Evolutionary conservation across 2,329 filamentous ascomycete species (phyloP).

Genomic region (Epichloe gansuensis): DNA sequence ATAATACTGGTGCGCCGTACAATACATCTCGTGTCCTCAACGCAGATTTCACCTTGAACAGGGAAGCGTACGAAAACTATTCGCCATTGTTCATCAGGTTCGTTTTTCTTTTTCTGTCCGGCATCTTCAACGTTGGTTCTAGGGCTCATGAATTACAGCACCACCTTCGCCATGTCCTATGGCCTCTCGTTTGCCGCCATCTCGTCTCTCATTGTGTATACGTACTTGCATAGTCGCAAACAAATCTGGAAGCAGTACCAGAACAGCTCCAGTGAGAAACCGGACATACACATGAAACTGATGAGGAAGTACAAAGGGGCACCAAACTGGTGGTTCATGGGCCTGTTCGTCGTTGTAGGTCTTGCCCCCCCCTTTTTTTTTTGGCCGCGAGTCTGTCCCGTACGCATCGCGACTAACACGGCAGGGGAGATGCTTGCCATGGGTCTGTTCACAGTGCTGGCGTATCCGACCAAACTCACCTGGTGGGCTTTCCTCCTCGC

Average conservation of each 20-base stretch:
- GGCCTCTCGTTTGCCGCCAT: conserved; percentile 63
- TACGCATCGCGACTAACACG: neutral
- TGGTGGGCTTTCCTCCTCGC: conserved; percentile 64
- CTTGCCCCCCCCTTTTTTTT: neutral
- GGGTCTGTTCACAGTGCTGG: conserved; percentile 41
- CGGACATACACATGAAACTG: conserved; percentile 51
- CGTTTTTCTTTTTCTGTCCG: neutral
- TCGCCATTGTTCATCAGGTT: conserved; percentile 53
- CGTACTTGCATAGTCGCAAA: conserved; percentile 51
- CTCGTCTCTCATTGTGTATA: conserved; percentile 55
- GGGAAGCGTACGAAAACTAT: conserved; percentile 51
- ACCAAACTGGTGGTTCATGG: conserved; percentile 51
- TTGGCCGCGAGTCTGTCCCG: neutral
- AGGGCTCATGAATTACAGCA: conserved; percentile 28
- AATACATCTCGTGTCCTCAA: conserved; percentile 52
- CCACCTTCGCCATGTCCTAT: conserved; percentile 57
- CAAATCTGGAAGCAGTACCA: conserved; percentile 52
- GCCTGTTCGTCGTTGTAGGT: conserved; percentile 41
- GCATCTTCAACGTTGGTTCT: neutral
- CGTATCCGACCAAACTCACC: conserved; percentile 52
- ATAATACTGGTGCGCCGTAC: conserved; percentile 53
- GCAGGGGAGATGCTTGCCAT: conserved; percentile 36
- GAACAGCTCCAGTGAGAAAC: conserved; percentile 44
- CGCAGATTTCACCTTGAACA: conserved; percentile 47
- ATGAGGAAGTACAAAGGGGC: conserved; percentile 52